A percentile compares a stretch with the other conserved stretches of the same genome.
These are phyloP conservation scores for Fagopyrum homotropicum DNA, from an alignment of 148 eudicot species.

Conservation along the genomic window DNA sequence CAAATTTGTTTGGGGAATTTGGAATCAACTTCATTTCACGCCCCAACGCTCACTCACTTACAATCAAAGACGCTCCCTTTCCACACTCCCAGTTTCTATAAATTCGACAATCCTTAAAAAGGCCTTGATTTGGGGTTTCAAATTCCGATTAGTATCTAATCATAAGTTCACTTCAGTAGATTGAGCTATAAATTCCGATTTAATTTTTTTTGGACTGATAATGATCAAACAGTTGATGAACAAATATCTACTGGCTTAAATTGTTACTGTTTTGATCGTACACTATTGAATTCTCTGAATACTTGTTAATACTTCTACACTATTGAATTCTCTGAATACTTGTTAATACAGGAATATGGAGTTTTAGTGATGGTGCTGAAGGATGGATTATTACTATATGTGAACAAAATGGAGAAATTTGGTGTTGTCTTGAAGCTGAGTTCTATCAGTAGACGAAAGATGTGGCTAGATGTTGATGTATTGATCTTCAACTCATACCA, in stretches of 20 bases:
- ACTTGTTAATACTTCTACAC: neutral
- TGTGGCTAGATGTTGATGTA: conserved; percentile 48
- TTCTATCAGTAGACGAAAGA: conserved; percentile 30
- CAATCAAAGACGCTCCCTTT: conserved; percentile 24
- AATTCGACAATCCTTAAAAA: neutral
- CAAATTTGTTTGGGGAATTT: too few species aligned
- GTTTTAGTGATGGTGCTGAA: conserved; percentile 33
- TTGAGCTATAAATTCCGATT: neutral
- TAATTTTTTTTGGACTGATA: too few species aligned
- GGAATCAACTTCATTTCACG: too few species aligned
- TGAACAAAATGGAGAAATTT: conserved; percentile 10
- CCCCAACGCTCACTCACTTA: conserved; percentile 35
- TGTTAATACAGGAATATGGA: conserved; percentile 21
- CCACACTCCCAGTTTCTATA: conserved; percentile 38
- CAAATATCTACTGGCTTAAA: too few species aligned
- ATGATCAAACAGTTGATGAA: too few species aligned
- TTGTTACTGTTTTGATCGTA: neutral
- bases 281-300: neutral
- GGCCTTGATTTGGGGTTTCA: too few species aligned
- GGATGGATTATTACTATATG: conserved; percentile 49
- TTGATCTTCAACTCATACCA: conserved; percentile 65
- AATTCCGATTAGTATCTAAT: too few species aligned
- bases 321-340: neutral
- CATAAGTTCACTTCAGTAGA: neutral
- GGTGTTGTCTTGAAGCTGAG: conserved; percentile 37